Evolutionary conservation across 371 early-diverging fungal genomes (phyloP).

Genomic region (Haplosporangium sp.): DNA sequence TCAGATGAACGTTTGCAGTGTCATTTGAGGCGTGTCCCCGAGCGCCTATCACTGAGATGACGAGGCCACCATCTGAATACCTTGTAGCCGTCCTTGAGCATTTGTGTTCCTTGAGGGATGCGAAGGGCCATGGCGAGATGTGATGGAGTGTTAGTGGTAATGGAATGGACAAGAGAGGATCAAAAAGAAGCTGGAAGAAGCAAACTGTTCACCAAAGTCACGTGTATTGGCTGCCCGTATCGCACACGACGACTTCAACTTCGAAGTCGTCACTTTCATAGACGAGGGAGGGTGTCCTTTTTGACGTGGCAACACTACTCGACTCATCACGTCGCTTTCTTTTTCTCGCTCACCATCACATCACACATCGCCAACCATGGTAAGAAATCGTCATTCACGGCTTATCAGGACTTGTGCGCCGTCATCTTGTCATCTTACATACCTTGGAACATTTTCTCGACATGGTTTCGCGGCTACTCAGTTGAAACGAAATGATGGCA

Average conservation of each 20-base stretch:
- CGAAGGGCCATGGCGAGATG: conserved; percentile 86
- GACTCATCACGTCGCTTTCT: too few species aligned
- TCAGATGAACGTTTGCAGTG: conserved; percentile 1
- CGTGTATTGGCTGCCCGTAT: background rate
- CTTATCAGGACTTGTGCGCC: background rate
- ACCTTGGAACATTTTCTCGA: too few species aligned
- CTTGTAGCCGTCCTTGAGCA: conserved; percentile 98
- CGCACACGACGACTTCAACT: background rate
- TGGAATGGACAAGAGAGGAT: conserved; percentile 13
- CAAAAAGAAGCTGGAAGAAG: conserved; percentile 52
- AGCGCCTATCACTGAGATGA: background rate
- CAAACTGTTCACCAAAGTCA: conserved; percentile 33
- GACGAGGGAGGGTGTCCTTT: too few species aligned
- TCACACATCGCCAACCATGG: conserved; percentile 12
- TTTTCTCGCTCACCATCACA: too few species aligned
- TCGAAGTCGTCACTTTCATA: background rate
- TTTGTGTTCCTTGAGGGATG: conserved; percentile 91
- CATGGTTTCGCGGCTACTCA: too few species aligned
- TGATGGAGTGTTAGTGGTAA: background rate
- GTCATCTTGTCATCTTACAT: background rate
- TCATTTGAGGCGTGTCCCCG: background rate
- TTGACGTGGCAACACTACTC: background rate
- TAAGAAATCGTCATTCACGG: conserved; percentile 3
- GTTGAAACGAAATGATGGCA: background rate
- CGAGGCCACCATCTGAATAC: conserved; percentile 53